These are phyloP conservation scores for Didymella sp. DNA, from an alignment of 2,329 filamentous ascomycete species.

Conservation along the genomic window DNA sequence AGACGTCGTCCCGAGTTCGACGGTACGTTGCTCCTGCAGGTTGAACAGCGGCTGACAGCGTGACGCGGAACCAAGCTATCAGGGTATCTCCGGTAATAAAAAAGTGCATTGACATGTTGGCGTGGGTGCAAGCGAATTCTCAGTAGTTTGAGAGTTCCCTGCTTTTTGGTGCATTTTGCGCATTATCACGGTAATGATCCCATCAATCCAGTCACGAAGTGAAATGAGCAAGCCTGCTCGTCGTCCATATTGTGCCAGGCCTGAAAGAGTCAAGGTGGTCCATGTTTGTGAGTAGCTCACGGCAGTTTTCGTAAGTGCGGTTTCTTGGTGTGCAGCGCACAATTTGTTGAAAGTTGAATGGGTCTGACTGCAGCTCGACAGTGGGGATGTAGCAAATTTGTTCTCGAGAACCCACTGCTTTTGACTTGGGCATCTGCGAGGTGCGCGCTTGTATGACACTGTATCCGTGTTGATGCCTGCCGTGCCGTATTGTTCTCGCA, in stretches of 20 bases:
- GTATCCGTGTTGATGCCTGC: slow-evolving; percentile 18
- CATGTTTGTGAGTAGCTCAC: slow-evolving; percentile 6
- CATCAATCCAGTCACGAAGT: slow-evolving; percentile 17
- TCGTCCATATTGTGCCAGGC: slow-evolving; percentile 6
- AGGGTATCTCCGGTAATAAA: neutral
- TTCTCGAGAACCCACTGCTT: slow-evolving; percentile 16
- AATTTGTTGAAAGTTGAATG: slow-evolving; percentile 12
- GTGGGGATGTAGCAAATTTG: slow-evolving; percentile 18
- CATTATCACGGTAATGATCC: slow-evolving; percentile 9
- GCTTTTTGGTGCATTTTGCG: slow-evolving; percentile 12
- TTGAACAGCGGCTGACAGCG: neutral
- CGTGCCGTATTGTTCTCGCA: slow-evolving; percentile 25
- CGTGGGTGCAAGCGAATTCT: neutral
- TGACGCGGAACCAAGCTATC: neutral
- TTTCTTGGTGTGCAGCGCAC: slow-evolving; percentile 5
- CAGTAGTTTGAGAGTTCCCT: slow-evolving; percentile 12
- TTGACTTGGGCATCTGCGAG: slow-evolving; percentile 14
- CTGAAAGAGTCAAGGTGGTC: slow-evolving; percentile 14
- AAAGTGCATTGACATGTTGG: slow-evolving; percentile 5
- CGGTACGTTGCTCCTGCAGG: neutral
- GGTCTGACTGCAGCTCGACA: slow-evolving; percentile 14
- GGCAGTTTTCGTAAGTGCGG: neutral
- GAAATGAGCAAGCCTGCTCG: slow-evolving; percentile 17
- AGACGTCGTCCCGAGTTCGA: neutral
- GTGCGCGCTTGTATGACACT: slow-evolving; percentile 28